These are phyloP conservation scores for Sclerotinia trifoliorum DNA, from an alignment of 2,329 filamentous ascomycete genomes.

Conservation along the genomic window DNA sequence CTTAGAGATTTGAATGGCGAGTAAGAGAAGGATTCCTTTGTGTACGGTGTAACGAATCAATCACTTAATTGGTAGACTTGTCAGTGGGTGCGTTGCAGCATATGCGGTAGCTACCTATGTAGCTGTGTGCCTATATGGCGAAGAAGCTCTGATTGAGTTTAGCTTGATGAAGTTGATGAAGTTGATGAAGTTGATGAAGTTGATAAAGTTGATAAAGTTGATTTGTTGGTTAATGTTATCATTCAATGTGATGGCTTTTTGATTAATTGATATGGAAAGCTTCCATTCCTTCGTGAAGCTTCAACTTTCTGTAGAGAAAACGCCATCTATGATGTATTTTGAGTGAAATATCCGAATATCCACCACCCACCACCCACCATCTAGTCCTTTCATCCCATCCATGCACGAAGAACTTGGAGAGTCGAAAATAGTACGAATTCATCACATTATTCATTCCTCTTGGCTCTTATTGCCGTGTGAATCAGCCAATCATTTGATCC, in stretches of 20 bases:
- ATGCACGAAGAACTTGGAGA: background rate
- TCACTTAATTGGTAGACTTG: background rate
- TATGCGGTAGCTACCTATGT: background rate
- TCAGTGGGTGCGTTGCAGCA: background rate
- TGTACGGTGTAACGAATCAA: background rate
- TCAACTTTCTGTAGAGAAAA: background rate
- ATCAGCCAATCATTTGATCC: background rate
- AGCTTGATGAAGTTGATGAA: too few species aligned
- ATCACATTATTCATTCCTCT: background rate
- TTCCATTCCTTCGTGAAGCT: conserved; percentile 4
- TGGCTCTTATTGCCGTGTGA: background rate
- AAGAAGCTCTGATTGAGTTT: too few species aligned
- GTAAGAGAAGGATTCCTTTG: conserved; percentile 3
- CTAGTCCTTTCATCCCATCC: too few species aligned
- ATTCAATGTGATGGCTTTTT: background rate
- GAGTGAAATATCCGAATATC: background rate
- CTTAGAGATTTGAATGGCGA: background rate
- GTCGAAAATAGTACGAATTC: background rate
- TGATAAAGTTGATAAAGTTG: background rate
- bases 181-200: background rate
- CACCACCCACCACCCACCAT: too few species aligned
- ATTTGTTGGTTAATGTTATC: background rate
- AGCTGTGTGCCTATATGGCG: background rate
- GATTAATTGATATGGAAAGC: background rate
- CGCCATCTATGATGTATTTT: background rate